Evolutionary conservation across 257 asterid species (phyloP).

Genomic region (Nicotiana paniculata): DNA sequence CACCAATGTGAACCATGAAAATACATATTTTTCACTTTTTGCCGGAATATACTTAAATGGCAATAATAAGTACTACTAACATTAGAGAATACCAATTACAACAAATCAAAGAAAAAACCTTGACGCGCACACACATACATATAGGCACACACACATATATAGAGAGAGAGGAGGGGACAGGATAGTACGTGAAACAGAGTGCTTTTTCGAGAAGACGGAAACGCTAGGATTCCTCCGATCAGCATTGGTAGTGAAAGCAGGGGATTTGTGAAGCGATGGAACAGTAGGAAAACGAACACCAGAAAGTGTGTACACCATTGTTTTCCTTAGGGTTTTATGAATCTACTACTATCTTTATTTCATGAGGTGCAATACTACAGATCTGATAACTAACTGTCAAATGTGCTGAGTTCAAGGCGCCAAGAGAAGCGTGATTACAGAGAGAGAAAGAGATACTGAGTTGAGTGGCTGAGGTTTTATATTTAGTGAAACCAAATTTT

Average conservation of each 20-base stretch:
- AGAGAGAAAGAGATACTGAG: not conserved
- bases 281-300: conserved; percentile 55
- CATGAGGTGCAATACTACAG: not conserved
- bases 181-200: conserved; percentile 36
- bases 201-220: conserved; percentile 26
- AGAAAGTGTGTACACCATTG: conserved; percentile 64
- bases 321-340: not conserved
- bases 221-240: conserved; percentile 24
- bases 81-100: not conserved
- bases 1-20: not conserved
- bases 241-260: conserved; percentile 25
- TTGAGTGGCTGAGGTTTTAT: not conserved
- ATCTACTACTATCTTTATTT: not conserved
- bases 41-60: not conserved
- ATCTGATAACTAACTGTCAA: not conserved
- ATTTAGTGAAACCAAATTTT: not conserved
- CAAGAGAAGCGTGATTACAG: conserved; percentile 42
- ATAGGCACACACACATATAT: not conserved
- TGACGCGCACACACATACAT: not conserved
- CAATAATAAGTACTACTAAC: not conserved
- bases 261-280: conserved; percentile 42
- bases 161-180: not conserved
- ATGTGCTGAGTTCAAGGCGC: conserved; percentile 25
- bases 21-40: not conserved
- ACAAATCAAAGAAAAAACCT: not conserved